Evolutionary conservation across 352 stramenopile species (phyloP), one percentile per base, ranked within the genome.

Genomic region (Blastocystis sp.): DNA sequence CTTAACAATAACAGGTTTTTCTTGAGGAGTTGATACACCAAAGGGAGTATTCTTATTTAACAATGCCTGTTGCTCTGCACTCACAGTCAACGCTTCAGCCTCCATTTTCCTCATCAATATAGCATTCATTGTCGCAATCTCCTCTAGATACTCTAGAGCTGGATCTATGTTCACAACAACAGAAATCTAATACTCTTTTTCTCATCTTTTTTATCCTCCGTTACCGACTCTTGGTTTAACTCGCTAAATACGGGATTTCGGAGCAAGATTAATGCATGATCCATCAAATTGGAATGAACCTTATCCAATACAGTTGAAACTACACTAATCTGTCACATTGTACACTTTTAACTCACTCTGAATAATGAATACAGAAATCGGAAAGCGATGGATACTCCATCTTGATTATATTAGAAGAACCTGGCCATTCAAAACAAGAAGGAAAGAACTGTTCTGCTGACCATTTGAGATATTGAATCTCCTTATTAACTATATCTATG

Each of bases 91-190:
- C 56, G 56, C 56, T 33, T 62, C 56, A 33, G 56, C 24, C 24
- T 70, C 60, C 60, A 44, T 70, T 37, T 62, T 62, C 19, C 13
- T n/a, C 13, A 62, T 56, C 35, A 78, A 30, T 5, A 58, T 78
- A 33, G 22, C 66, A 78, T 78, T 78, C 27, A 78, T 58, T 51
- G n/a, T 17, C 56, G 66, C 66, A 56, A 78, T 78, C 35, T 78
- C n/a, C 17, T 78, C 66, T 24, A 78, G 33, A 51, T 48, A 48
- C 6, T 37, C 66, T 5, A 78, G 33, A 27, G 7, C 35, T 1
- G 24, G 27, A n/a, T 30, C 66, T 78, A 78, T 13, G 56, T 40
- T 30, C 15, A 53, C 19, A 56, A 57, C 6, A 51, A 54, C 51
- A 2, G 33, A 78, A 24, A 56, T 30, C 30, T n/a, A 19, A 15